Evolutionary conservation across 2,329 filamentous ascomycete genomes (phyloP).

Genomic region (Pseudogymnoascus sp.): DNA sequence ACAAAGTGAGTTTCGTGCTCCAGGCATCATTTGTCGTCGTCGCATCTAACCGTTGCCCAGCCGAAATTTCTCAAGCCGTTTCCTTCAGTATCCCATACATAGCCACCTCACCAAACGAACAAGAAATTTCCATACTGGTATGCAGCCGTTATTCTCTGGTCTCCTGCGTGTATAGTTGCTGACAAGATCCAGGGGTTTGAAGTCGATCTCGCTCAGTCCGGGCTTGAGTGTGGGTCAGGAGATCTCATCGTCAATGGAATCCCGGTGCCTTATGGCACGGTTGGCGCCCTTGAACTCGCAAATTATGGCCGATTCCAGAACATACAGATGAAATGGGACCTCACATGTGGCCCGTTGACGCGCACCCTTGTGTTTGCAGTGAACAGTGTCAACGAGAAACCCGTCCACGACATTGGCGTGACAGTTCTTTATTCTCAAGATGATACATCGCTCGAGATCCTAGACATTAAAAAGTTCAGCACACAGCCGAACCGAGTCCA

Average conservation of each 20-base stretch:
- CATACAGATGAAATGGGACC: background rate
- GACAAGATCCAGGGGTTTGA: background rate
- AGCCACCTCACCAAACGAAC: background rate
- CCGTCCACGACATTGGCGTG: background rate
- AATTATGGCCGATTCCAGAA: background rate
- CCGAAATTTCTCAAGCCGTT: background rate
- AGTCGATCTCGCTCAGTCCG: background rate
- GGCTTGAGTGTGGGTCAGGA: background rate
- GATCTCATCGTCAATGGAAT: background rate
- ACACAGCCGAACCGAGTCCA: background rate
- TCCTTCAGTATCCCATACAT: background rate
- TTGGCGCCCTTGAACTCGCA: background rate
- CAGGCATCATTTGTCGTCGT: background rate
- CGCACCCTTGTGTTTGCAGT: background rate
- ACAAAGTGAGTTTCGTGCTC: background rate
- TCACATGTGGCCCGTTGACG: conserved; percentile 1
- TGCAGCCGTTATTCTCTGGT: background rate
- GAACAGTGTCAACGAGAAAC: background rate
- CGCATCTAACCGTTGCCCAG: background rate
- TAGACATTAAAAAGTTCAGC: background rate
- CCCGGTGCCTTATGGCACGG: background rate
- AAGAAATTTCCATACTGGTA: background rate
- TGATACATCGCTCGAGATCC: background rate
- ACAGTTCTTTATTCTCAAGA: background rate
- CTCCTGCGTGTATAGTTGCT: background rate